These are phyloP conservation scores for Rhododendron williamsianum DNA, from an alignment of 148 eudicot genomes.

Conservation along the genomic window DNA sequence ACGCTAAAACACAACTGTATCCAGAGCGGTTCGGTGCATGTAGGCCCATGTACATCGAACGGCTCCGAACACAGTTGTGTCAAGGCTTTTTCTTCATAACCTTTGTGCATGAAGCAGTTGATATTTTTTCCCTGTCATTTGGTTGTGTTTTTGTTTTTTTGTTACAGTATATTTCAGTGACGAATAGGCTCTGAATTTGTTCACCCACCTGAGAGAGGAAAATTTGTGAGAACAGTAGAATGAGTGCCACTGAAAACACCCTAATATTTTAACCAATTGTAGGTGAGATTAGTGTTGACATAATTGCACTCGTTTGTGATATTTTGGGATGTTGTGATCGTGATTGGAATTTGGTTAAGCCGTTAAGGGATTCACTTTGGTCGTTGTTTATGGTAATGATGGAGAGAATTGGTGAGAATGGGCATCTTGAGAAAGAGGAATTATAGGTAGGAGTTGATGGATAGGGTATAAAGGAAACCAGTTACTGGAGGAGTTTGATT, in stretches of 20 bases:
- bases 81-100: not conserved
- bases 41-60: too few relatives aligned
- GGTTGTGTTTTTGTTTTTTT: not conserved
- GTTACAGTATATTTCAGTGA: not conserved
- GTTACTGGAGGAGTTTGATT: not conserved
- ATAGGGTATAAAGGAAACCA: not conserved
- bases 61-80: not conserved
- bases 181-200: not conserved
- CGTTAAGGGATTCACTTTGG: not conserved
- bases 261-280: not conserved
- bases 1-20: too few relatives aligned
- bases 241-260: not conserved
- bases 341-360: not conserved
- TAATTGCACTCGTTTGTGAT: not conserved
- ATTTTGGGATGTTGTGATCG: not conserved
- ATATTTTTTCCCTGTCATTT: not conserved
- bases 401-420: not conserved
- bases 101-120: not conserved
- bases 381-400: not conserved
- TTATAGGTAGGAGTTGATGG: not conserved
- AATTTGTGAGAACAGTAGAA: not conserved
- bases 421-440: not conserved
- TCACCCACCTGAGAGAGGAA: not conserved
- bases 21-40: too few relatives aligned
- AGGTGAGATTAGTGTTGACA: not conserved